Conservation (phyloP, 2,329 filamentous ascomycete species). For the Monilinia polystroma region DNA sequence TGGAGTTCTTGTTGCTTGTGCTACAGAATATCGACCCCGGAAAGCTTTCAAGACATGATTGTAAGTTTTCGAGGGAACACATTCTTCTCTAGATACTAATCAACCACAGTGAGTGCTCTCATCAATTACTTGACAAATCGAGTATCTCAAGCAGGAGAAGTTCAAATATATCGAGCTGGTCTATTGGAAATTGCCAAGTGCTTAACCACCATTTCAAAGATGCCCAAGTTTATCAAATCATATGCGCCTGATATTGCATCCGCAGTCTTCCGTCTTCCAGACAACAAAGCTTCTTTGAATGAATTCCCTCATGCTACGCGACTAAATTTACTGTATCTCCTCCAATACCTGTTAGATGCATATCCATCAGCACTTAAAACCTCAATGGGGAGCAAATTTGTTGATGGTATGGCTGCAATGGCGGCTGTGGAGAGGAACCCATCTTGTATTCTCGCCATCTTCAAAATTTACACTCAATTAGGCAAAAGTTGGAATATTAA, state of each 20-base stretch:
- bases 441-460: conserved; percentile 33
- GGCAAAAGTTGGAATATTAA: conserved; percentile 30
- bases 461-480: conserved; percentile 33
- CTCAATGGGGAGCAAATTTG: conserved; percentile 28
- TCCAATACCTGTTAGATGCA: conserved; percentile 29
- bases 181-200: conserved; percentile 21
- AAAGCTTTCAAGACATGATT: conserved; percentile 29
- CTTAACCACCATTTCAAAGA: conserved; percentile 17
- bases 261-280: conserved; percentile 16
- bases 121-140: conserved; percentile 30
- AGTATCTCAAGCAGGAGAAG: conserved; percentile 14
- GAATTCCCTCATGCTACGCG: conserved; percentile 31
- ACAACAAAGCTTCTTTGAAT: conserved; percentile 13
- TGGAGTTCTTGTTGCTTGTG: conserved; percentile 28
- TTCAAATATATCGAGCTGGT: conserved; percentile 24
- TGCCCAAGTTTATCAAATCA: conserved; percentile 19
- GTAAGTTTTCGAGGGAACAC: conserved; percentile 17
- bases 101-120: conserved; percentile 28
- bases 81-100: conserved; percentile 11
- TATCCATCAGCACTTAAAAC: conserved; percentile 27
- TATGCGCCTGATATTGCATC: conserved; percentile 7
- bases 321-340: conserved; percentile 29
- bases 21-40: conserved; percentile 22
- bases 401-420: conserved; percentile 33
- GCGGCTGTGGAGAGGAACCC: conserved; percentile 37